phyloP scores from a whole-genome alignment of 139 green algal species.

The Tetraselmis chui region DNA sequence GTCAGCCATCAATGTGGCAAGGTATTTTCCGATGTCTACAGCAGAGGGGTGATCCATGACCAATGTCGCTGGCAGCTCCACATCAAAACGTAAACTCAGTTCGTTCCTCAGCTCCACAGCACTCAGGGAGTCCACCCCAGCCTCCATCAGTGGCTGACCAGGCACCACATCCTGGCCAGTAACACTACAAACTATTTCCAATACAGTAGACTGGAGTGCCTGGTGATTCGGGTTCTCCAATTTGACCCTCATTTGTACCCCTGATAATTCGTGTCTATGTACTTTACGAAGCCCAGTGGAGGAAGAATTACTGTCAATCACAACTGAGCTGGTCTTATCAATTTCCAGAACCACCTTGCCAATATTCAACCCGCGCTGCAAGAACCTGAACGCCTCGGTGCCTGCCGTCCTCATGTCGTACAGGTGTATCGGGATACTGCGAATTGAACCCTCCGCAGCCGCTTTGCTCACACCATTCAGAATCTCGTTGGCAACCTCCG shows the following conservation, averaged over 20 bases:
- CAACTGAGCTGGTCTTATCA: background rate
- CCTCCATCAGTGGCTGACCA: conserved; percentile 17
- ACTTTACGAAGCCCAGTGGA: no score
- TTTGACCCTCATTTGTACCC: no score
- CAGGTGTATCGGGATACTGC: background rate
- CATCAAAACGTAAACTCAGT: conserved; percentile 17
- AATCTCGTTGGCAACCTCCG: background rate
- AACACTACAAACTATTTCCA: no score
- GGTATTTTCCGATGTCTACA: conserved; percentile 20
- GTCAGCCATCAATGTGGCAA: conserved; percentile 5
- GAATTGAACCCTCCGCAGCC: background rate
- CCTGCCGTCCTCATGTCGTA: background rate
- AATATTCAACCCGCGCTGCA: background rate
- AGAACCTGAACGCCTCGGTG: background rate
- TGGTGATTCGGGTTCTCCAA: no score
- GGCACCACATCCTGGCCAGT: conserved; percentile 1
- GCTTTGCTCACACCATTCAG: background rate
- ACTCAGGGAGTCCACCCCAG: conserved; percentile 16
- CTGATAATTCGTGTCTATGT: no score
- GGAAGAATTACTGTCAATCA: no score
- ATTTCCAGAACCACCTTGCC: conserved; percentile 3
- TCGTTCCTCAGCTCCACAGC: conserved; percentile 14
- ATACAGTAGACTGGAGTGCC: no score
- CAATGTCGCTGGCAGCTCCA: conserved; percentile 59
- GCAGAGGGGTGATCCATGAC: conserved; percentile 63